Conservation (phyloP, 371 early-diverging fungal genomes). For the Lichtheimia ramosa region DNA sequence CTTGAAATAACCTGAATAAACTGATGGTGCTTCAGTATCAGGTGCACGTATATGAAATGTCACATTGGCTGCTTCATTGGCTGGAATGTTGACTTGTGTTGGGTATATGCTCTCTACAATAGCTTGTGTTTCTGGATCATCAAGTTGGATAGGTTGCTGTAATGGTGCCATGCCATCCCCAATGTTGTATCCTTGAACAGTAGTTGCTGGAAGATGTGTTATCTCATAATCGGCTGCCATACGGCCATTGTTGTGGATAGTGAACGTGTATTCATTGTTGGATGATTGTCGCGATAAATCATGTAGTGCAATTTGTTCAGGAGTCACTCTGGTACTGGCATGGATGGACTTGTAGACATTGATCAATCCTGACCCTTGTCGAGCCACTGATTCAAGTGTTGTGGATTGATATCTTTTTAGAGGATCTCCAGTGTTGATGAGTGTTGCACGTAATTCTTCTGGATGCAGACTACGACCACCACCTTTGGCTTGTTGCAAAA, state of each 20-base stretch:
- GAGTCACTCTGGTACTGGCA: slow-evolving; percentile 52
- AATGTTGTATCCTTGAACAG: slow-evolving; percentile 41
- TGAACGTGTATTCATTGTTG: slow-evolving; percentile 47
- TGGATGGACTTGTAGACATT: slow-evolving; percentile 61
- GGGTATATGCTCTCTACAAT: slow-evolving; percentile 20
- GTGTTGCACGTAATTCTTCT: slow-evolving; percentile 26
- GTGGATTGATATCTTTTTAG: slow-evolving; percentile 29
- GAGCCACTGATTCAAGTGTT: slow-evolving; percentile 46
- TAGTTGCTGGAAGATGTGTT: slow-evolving; percentile 39
- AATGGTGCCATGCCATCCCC: slow-evolving; percentile 15
- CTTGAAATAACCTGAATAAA: slow-evolving; percentile 42
- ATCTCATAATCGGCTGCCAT: slow-evolving; percentile 52
- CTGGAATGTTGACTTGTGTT: slow-evolving; percentile 14
- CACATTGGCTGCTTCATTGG: slow-evolving; percentile 24
- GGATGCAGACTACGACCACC: slow-evolving; percentile 23
- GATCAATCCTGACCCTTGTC: slow-evolving; percentile 78
- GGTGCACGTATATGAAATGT: slow-evolving; percentile 33
- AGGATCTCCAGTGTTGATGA: slow-evolving; percentile 58
- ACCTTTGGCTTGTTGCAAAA: slow-evolving; percentile 40
- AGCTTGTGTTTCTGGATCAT: slow-evolving; percentile 21
- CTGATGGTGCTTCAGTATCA: slow-evolving; percentile 17
- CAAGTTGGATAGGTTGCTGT: slow-evolving; percentile 21
- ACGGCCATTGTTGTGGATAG: slow-evolving; percentile 59
- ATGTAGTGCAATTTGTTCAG: slow-evolving; percentile 66
- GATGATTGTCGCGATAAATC: slow-evolving; percentile 52